Base-by-base conservation (phyloP, 2,329 filamentous ascomycete species). In the Aspergillus awamori region DNA sequence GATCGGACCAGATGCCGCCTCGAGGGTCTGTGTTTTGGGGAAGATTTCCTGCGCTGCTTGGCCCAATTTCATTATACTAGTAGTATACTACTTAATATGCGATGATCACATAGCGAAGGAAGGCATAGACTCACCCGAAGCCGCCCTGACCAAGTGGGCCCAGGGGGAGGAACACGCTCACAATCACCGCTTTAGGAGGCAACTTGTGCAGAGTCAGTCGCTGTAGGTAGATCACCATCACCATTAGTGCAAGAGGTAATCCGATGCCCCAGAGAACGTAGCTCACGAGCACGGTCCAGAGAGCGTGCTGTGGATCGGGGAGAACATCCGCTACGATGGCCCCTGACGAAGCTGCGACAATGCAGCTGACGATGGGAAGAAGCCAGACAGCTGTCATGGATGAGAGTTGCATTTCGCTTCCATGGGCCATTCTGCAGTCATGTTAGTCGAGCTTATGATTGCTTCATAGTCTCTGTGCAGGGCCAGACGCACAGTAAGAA, bases 261-360 rank as follows among this genome's bases (percentile, higher is more conserved):
- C 87, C 86, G 56, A 89, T 85, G 0, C 89, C 89, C 87, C 87
- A 91, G 61, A 92, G 83, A n/a, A 90, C 78, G 72, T 91, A 92
- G 24, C 84, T 87, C 15, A 80, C 79, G 22, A 91, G 76, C 20
- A 91, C 70, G 0, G 89, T 92, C 60, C 83, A 84, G 11, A 90
- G 77, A 5, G 86, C 87, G 64, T 87, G 80, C 33, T 82, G 75
- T 0, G 77, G 76, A 62, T 86, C 78, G 1, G 83, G 80, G 0
- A 92, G 80, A 13, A 84, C 79, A 7, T 82, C 81, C 3, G 89
- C 87, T 0, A 91, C 80, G 58, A 89, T 78, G 22, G 83, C 86
- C 7, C 89, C 89, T 0, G 87, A 83, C 1, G 86, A 86, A 1
- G 89, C 81, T 4, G 87, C 86, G 36, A 92, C 88, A 38, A 91